Conservation (phyloP, 2,329 filamentous ascomycete genomes). For the Gaeumannomyces sp. region DNA sequence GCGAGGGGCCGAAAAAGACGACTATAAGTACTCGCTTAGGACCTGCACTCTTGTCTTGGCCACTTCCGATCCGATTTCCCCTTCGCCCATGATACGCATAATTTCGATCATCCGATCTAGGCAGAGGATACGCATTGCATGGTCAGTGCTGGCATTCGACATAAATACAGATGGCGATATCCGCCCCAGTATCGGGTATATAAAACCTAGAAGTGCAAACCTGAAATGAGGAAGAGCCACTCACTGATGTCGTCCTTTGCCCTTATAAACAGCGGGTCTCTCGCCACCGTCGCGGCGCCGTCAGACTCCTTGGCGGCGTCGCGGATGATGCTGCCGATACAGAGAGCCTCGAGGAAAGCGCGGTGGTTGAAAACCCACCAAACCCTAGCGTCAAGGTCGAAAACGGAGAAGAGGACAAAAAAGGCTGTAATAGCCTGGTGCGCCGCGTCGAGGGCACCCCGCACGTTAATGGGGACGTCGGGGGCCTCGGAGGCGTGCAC, state of each 20-base stretch:
- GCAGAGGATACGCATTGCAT: background rate
- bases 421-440: conserved; percentile 70
- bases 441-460: conserved; percentile 66
- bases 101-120: conserved; percentile 58
- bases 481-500: conserved; percentile 65
- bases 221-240: conserved; percentile 22
- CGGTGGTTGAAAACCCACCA: conserved; percentile 85
- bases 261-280: conserved; percentile 54
- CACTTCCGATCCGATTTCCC: conserved; percentile 50
- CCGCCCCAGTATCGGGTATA: background rate
- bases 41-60: conserved; percentile 54
- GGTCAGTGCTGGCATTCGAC: background rate
- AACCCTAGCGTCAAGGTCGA: conserved; percentile 66
- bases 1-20: background rate
- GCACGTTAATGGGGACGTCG: conserved; percentile 58
- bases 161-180: background rate
- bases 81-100: conserved; percentile 51
- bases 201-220: background rate
- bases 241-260: conserved; percentile 56
- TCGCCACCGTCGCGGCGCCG: conserved; percentile 37
- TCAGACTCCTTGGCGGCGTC: conserved; percentile 42
- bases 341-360: conserved; percentile 70
- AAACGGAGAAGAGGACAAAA: conserved; percentile 64
- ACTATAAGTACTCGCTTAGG: conserved; percentile 44
- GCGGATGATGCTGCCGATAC: conserved; percentile 55